Evolutionary conservation across 768 basidiomycete genomes (phyloP), one percentile per base, ranked within the genome.

Genomic region (Suillus alpinus): DNA sequence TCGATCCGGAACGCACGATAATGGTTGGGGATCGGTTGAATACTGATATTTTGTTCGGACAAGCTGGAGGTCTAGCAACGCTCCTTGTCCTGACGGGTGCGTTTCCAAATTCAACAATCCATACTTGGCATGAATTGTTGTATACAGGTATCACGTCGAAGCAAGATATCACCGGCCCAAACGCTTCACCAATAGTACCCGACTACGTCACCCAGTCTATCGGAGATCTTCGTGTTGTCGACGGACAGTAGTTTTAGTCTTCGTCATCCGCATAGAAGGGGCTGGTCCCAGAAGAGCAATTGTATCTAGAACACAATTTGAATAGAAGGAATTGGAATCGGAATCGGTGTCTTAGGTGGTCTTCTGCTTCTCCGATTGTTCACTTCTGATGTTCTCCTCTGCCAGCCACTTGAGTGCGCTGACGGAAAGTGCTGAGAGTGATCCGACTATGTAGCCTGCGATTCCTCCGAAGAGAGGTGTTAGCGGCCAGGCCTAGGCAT

Each of bases 11-110:
- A 62, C 80, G 87, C 57, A 95, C 95, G 16, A 86, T 98, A 71
- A 98, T 99, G 94, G 81, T 98, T 49, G 96, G 96, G 44, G 96
- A 99, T 76, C 85, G 96, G 62, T 81, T 99, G 65, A 90, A 92
- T 72, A 98, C 97, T 6, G 96, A 99, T 75, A 98, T 99, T 67
- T 76, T 91, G 56, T 99, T 98, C 68, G 97, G 96, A 55, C 83
- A 92, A 71, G 83, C 84, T 50, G 93, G 94, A 44, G 93, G 93
- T 31, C 81, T 97, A 23, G 74, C 89, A 18, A 98, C 96, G 0
- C 79, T 98, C 59, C 86, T 98, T 44, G 96, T 98, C 59, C 77
- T 98, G 66, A 95, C 93, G n/a, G 95, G 94, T 91, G 70, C 64
- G 74, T 66, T 61, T 57, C 46, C 13, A 3, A 41, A 36, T 20